Evolutionary conservation across 2,329 filamentous ascomycete species (phyloP), one percentile per base, ranked within the genome.

Genomic region (Beauveria sp.): DNA sequence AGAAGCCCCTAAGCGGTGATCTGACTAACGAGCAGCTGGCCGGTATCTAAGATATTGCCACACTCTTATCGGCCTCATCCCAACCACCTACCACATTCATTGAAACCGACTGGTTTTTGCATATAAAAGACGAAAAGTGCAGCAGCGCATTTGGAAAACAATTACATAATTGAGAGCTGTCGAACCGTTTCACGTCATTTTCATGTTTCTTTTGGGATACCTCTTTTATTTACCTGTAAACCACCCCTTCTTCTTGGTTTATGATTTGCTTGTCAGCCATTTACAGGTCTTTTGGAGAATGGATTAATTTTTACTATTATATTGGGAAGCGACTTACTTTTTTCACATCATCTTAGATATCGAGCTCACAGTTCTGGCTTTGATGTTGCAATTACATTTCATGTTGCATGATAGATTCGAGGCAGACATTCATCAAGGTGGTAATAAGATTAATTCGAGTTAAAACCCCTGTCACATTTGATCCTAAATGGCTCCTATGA

Each of bases 1-100:
- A 86, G 75, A 87, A 86, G 73, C 75, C 71, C 49, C 69, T 79
- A 22, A 76, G 77, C 40, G 75, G 73, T 58, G 80, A 81, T 40
- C 72, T 84, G 52, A 77, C 79, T 43, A 75, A 73, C 60, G 80
- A 81, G 46, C 72, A 84, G 55, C 76, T 79, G 45, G 73, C 78
- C 24, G 72, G 82, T 65, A 80, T 82, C 67, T 74, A 66, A 34
- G 40, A 22, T 18, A 40, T 28, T 26, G 20, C 20, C 10, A 22
- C 8, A 40, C 18, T 45, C 52, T 5, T 34, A 16, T 20, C 7
- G 9, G 24, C 42, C 9, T 12, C 34, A 28, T 40, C 26, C 8
- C 49, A 38, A 5, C 24, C 46, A n/a, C 24, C 24, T 22, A 51
- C 30, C 28, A 47, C 42, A 46, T 6, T 57, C 43, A 46, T 24